Percentiles rank a stretch among this genome's conserved stretches.
phyloP scores from a whole-genome alignment of 2,329 filamentous ascomycete species.

The Trichoderma simmonsii region DNA sequence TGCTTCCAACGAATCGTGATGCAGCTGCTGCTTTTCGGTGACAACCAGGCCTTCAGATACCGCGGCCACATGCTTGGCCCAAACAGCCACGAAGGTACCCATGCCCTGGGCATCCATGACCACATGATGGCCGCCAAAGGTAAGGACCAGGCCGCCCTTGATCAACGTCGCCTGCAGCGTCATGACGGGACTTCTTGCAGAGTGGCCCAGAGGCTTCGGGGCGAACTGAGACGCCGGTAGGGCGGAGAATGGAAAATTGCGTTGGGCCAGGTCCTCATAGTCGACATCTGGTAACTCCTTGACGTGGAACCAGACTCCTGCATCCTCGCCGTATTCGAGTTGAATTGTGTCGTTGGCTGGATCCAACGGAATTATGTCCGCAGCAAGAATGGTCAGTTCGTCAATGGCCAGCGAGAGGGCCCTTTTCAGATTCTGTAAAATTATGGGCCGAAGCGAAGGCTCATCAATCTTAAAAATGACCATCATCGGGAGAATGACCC shows the following conservation, averaged over 20 bases:
- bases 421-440: constrained; percentile 13
- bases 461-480: constrained; percentile 17
- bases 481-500: constrained; percentile 20
- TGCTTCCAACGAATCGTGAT: constrained; percentile 6
- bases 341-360: constrained; percentile 7
- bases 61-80: constrained; percentile 17
- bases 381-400: constrained; percentile 15
- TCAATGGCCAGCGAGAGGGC: constrained; percentile 15
- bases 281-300: constrained; percentile 15
- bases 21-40: constrained; percentile 1
- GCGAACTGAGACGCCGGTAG: constrained; percentile 13
- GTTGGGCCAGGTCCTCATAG: constrained; percentile 5
- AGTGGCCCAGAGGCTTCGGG: constrained; percentile 13
- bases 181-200: constrained; percentile 13
- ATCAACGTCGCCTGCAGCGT: constrained; percentile 18
- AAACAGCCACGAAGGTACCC: constrained; percentile 17
- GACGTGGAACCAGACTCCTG: constrained; percentile 19
- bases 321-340: constrained; percentile 14
- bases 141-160: constrained; percentile 17
- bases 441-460: constrained; percentile 15
- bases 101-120: constrained; percentile 20
- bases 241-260: constrained; percentile 16
- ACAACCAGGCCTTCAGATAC: constrained; percentile 7
- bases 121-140: constrained; percentile 19
- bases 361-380: constrained; percentile 8